Evolutionary conservation across 805 yeast species (phyloP).

Genomic region (Suhomyces prunicola): DNA sequence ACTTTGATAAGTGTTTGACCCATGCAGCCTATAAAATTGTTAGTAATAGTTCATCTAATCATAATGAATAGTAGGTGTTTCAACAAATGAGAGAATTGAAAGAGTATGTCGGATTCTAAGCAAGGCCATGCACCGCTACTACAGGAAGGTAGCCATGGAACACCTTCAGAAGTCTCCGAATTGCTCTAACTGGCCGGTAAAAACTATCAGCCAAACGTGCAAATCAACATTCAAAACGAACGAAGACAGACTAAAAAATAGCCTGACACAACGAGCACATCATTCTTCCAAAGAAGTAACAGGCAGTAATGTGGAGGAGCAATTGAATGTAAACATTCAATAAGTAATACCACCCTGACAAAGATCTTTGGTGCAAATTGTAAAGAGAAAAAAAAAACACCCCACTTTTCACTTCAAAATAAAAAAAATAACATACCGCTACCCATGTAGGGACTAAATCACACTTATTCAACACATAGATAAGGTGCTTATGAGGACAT

Average conservation of each 20-base stretch:
- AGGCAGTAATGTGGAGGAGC: slow-evolving; percentile 55
- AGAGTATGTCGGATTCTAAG: slow-evolving; percentile 74
- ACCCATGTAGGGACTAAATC: slow-evolving; percentile 99
- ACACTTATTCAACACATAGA: slow-evolving; percentile 93
- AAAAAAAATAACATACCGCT: slow-evolving; percentile 71
- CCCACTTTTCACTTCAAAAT: not conserved
- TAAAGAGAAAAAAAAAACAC: slow-evolving; percentile 7
- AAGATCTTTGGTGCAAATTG: slow-evolving; percentile 66
- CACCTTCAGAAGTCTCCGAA: slow-evolving; percentile 60
- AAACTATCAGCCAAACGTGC: slow-evolving; percentile 34
- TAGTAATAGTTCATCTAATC: slow-evolving; percentile 21
- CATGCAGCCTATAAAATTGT: slow-evolving; percentile 78
- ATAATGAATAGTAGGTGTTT: not conserved
- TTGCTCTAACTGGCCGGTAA: slow-evolving; percentile 47
- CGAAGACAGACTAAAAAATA: slow-evolving; percentile 23
- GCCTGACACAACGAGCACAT: slow-evolving; percentile 50
- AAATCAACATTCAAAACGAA: slow-evolving; percentile 37
- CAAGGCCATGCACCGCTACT: slow-evolving; percentile 38
- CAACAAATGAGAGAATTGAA: not conserved
- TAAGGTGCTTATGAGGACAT: slow-evolving; percentile 94
- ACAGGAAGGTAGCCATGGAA: not conserved
- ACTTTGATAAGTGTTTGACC: slow-evolving; percentile 92
- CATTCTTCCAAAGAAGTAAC: slow-evolving; percentile 97
- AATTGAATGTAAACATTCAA: slow-evolving; percentile 17
- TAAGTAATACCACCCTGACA: slow-evolving; percentile 65